Percentiles rank a stretch among this genome's conserved stretches.
phyloP scores from a whole-genome alignment of 2,329 filamentous ascomycete species.

The Colletotrichum sp. region DNA sequence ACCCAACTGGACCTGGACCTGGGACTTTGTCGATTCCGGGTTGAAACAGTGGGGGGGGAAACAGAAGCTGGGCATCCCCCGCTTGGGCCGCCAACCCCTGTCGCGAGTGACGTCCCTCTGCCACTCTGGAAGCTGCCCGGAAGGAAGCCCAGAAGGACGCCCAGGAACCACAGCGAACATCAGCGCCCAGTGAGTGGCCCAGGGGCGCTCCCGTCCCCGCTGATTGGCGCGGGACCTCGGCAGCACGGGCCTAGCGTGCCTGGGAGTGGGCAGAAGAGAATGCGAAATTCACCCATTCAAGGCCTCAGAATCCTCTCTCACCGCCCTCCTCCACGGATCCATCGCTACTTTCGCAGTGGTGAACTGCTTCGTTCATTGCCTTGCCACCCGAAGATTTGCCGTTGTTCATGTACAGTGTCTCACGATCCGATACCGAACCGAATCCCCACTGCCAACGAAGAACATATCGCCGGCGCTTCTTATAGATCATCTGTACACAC shows the following conservation, averaged over 20 bases:
- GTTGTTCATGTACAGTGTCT: background rate
- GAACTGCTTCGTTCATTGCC: background rate
- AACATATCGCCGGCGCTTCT: rapidly evolving
- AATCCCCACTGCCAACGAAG: background rate
- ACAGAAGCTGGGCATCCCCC: background rate
- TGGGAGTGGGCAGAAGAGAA: background rate
- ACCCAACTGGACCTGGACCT: background rate
- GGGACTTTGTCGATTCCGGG: background rate
- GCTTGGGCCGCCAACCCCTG: constrained; percentile 5
- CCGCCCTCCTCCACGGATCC: background rate
- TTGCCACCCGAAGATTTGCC: background rate
- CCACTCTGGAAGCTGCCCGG: background rate
- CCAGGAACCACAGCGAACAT: background rate
- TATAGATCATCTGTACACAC: background rate
- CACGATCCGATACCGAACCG: background rate
- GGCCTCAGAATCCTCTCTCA: background rate
- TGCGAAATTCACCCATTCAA: background rate
- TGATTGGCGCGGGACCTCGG: constrained; percentile 20
- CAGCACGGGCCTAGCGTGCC: constrained; percentile 14
- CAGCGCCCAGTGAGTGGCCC: background rate
- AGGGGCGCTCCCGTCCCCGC: background rate
- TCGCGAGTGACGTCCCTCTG: constrained; percentile 6
- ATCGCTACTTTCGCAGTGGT: background rate
- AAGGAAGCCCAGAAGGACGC: background rate
- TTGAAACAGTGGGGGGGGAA: constrained; percentile 14